Percentiles rank a stretch among this genome's conserved stretches.
Evolutionary conservation across 1,284 basidiomycete species (phyloP).

Genomic region (Microbotryum violaceum): DNA sequence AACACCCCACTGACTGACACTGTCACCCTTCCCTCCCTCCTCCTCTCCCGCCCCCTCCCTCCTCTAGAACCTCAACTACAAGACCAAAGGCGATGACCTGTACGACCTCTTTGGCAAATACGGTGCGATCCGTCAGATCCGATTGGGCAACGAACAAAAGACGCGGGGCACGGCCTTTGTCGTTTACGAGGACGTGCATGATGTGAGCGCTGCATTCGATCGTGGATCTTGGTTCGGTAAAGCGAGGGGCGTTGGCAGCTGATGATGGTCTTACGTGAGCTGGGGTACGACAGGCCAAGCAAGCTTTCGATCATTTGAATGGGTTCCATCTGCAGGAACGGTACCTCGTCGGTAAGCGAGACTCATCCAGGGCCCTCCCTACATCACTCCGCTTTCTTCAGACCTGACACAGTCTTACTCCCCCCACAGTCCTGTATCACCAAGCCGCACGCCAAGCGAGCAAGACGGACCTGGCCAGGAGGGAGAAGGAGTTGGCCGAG

Average conservation of each 20-base stretch:
- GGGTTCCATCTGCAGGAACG: slow-evolving; percentile 97
- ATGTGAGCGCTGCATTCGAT: slow-evolving; percentile 31
- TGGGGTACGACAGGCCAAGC: slow-evolving; percentile 51
- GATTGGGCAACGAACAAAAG: slow-evolving; percentile 84
- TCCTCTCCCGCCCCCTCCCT: slow-evolving; percentile 25
- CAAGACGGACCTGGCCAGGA: slow-evolving; percentile 81
- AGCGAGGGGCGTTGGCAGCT: background rate
- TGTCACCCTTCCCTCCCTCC: background rate
- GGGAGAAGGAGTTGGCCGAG: slow-evolving; percentile 82
- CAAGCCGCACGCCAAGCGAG: slow-evolving; percentile 93
- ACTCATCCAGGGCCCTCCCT: background rate
- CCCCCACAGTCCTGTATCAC: slow-evolving; percentile 71
- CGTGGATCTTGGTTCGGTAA: too few species aligned
- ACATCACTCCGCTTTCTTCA: background rate
- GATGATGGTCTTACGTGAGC: slow-evolving; percentile 4
- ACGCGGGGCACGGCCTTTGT: slow-evolving; percentile 95
- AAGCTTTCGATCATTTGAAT: slow-evolving; percentile 90
- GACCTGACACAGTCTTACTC: background rate
- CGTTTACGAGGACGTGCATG: slow-evolving; percentile 43
- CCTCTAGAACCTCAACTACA: slow-evolving; percentile 75
- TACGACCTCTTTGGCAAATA: slow-evolving; percentile 98
- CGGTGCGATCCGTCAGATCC: slow-evolving; percentile 90
- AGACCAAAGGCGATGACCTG: slow-evolving; percentile 78
- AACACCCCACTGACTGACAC: background rate
- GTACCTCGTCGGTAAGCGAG: slow-evolving; percentile 58